Evolutionary conservation across 2,329 filamentous ascomycete genomes (phyloP), one percentile per base, ranked within the genome.

Genomic region (Arachnomyces sp.): DNA sequence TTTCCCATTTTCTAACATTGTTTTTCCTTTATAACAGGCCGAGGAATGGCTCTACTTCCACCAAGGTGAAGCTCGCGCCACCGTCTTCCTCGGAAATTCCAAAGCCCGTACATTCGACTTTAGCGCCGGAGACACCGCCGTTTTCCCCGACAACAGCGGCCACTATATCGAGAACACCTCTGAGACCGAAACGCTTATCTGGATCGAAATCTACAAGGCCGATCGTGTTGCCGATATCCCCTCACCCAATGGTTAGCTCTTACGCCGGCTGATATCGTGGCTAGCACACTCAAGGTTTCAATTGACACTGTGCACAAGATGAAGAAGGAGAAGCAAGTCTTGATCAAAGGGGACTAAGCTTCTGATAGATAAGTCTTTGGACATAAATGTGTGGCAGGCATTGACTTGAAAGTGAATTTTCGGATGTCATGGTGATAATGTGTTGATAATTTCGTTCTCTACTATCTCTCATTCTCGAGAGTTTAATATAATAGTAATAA

Each of bases 31-130:
- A 25, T 5, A 25, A 25, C 21, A 80, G 74, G 76, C 77, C 4
- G 77, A 83, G 50, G 80, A 84, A 56, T 84, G 81, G 80, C 60
- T 84, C 2, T 84, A 83, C 60, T 84, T 85, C 63, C 77, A 82
- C 54, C 65, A 74, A 44, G 81, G 80, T 16, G 60, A 67, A 2
- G 80, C 66, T 1, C 72, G 74, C 17, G 80, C 79, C 0, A 83
- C 78, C 0, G 75, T 82, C 2, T 84, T 82, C 55, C 75, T 77
- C 35, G 80, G 78, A 5, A 73, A 69, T 50, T 64, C 68, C 8
- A 75, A 74, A 40, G 72, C 80, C 2, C 71, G 80, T 4, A 84
- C 80, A 0, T 83, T 84, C 52, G 77, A 84, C 59, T 82, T 84
- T 56, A 64, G 63, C 2, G 71, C 78, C 3, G 80, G 81, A n/a